Conservation (phyloP, 257 asterid genomes). For the Plantago ovata region DNA sequence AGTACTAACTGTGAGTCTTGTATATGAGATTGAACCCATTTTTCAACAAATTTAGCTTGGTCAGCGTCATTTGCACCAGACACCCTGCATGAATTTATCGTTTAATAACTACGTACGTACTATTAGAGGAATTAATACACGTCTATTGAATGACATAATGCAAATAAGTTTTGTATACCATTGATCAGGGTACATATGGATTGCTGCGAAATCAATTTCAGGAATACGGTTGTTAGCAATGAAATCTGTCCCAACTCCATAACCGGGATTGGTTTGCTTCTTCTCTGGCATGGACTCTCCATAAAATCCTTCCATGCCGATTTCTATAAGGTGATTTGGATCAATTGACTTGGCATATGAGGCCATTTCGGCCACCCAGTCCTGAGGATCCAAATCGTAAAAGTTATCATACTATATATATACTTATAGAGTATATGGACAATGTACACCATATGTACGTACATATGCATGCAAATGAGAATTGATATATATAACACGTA, state of each 20-base stretch:
- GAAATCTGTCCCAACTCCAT: conserved; percentile 15
- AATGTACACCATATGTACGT: neutral
- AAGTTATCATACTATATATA: neutral
- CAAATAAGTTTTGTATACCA: neutral
- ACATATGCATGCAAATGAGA: too few species aligned
- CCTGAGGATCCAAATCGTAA: neutral
- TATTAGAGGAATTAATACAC: too few species aligned
- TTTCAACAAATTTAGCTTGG: conserved; percentile 34
- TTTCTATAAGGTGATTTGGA: conserved; percentile 5
- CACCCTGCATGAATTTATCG: conserved; percentile 37
- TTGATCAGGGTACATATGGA: conserved; percentile 14
- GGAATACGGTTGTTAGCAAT: conserved; percentile 12
- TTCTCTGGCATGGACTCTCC: conserved; percentile 13
- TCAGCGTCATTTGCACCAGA: conserved; percentile 28
- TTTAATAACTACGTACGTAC: too few species aligned
- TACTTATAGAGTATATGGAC: too few species aligned
- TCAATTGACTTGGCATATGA: conserved; percentile 8
- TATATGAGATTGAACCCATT: conserved; percentile 43
- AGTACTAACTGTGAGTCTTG: conserved; percentile 36
- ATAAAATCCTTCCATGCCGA: conserved; percentile 15
- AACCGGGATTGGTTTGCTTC: conserved; percentile 12
- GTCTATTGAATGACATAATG: too few species aligned
- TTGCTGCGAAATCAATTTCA: conserved; percentile 1
- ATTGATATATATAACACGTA: too few species aligned
- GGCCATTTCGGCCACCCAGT: conserved; percentile 9